Percentiles rank a stretch among this genome's conserved stretches.
These are phyloP conservation scores for Collybia mongolica DNA, from an alignment of 768 basidiomycete genomes.

Conservation along the genomic window DNA sequence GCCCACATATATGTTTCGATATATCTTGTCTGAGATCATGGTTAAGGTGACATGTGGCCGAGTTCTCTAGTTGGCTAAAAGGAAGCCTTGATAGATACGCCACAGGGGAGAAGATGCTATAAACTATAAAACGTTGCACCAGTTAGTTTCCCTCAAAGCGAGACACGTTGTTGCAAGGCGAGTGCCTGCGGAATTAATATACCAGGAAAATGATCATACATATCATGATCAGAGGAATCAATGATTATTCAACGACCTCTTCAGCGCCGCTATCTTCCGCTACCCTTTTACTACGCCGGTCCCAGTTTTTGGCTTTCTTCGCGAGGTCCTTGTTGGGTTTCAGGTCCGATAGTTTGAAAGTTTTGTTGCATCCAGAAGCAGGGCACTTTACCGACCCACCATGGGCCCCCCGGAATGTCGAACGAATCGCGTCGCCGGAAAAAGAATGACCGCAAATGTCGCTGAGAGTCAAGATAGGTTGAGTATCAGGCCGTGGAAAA, in stretches of 20 bases:
- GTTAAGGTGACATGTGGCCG: too few species aligned
- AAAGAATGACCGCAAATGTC: constrained; percentile 79
- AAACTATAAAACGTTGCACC: neutral
- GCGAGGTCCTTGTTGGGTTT: constrained; percentile 55
- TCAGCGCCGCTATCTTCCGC: constrained; percentile 62
- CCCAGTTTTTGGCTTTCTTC: constrained; percentile 57
- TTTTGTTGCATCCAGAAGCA: constrained; percentile 67
- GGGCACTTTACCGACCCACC: constrained; percentile 54
- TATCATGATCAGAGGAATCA: neutral
- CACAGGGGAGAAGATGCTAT: neutral
- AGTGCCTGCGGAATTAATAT: constrained; percentile 1
- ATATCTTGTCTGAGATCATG: too few species aligned
- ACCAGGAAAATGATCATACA: constrained; percentile 8
- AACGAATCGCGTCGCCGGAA: constrained; percentile 67
- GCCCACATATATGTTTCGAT: too few species aligned
- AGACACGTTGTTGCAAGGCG: too few species aligned
- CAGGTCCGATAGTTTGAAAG: constrained; percentile 50
- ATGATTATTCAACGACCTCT: constrained; percentile 43
- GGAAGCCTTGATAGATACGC: neutral
- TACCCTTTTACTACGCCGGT: constrained; percentile 48
- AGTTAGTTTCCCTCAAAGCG: too few species aligned
- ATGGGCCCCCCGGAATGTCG: constrained; percentile 47
- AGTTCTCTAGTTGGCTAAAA: too few species aligned
- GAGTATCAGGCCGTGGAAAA: constrained; percentile 3
- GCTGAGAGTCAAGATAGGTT: constrained; percentile 31